Evolutionary conservation across 2,329 filamentous ascomycete species (phyloP).

Genomic region (Epichloe baconii): DNA sequence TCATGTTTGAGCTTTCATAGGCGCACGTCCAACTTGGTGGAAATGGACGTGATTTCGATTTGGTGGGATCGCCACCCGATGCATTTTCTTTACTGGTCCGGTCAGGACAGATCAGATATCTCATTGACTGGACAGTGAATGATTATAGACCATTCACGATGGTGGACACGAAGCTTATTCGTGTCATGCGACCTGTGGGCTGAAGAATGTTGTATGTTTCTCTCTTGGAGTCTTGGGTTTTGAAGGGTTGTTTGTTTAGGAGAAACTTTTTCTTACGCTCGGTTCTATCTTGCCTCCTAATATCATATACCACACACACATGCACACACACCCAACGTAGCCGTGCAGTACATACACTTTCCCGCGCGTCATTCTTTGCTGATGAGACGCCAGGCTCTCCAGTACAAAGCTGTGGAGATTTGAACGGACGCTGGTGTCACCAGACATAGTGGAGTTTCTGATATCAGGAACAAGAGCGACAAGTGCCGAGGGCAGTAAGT

Average conservation of each 20-base stretch:
- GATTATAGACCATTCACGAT: conserved; percentile 13
- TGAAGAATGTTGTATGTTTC: conserved; percentile 22
- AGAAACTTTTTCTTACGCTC: conserved; percentile 24
- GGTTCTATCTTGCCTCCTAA: conserved; percentile 11
- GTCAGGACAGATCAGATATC: conserved; percentile 8
- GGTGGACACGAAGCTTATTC: conserved; percentile 12
- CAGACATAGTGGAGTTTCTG: neutral
- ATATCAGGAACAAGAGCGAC: neutral
- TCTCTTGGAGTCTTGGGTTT: conserved; percentile 25
- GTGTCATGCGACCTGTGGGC: conserved; percentile 13
- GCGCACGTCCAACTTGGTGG: conserved; percentile 2
- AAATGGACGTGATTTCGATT: conserved; percentile 6
- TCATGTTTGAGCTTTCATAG: neutral
- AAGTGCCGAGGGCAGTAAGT: neutral
- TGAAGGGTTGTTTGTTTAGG: conserved; percentile 21
- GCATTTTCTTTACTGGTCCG: conserved; percentile 13
- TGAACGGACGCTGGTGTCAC: too few species aligned
- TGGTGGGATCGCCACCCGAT: conserved; percentile 10
- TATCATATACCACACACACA: conserved; percentile 6
- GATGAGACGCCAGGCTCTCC: too few species aligned
- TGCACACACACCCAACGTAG: neutral
- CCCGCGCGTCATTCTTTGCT: too few species aligned
- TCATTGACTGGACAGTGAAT: neutral
- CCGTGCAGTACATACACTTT: too few species aligned
- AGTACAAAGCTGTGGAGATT: too few species aligned